These are phyloP conservation scores for Colletotrichum simmondsii DNA, from an alignment of 2,329 filamentous ascomycete genomes.

Conservation along the genomic window DNA sequence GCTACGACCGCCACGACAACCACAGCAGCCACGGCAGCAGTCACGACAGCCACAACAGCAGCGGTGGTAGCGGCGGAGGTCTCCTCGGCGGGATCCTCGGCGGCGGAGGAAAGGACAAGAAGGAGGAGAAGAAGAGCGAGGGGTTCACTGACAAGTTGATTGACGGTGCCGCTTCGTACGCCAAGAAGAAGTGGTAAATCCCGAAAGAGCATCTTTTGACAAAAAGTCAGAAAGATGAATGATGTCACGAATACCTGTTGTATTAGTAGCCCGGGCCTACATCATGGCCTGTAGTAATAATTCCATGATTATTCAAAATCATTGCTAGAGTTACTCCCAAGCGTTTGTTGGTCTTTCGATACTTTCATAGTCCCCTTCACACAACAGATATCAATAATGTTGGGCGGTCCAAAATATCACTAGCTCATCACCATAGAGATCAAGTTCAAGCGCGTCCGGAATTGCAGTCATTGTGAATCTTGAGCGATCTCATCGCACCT, in stretches of 20 bases:
- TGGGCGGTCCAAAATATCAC: not conserved
- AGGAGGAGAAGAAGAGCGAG: slow-evolving; percentile 22
- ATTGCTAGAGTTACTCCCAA: not conserved
- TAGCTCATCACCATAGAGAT: not conserved
- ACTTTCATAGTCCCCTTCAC: not conserved
- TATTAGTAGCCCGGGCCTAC: slow-evolving; percentile 10
- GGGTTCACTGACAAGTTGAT: slow-evolving; percentile 32
- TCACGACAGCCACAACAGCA: not conserved
- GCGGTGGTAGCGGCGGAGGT: slow-evolving; percentile 6
- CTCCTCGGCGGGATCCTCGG: slow-evolving; percentile 18
- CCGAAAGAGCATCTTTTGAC: not conserved
- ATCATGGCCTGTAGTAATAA: not conserved
- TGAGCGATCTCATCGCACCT: not conserved
- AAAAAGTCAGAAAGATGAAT: not conserved
- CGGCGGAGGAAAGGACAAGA: slow-evolving; percentile 23
- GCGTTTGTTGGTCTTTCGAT: not conserved
- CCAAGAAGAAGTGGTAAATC: slow-evolving; percentile 32
- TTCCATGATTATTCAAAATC: not conserved
- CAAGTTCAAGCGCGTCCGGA: not conserved
- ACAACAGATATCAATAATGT: not conserved
- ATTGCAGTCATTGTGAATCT: not conserved
- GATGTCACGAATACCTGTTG: slow-evolving; percentile 26
- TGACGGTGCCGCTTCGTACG: slow-evolving; percentile 24
- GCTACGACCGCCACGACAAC: not conserved
- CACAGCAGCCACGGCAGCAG: not conserved